Conservation (phyloP, 2,329 filamentous ascomycete species). For the Penicillium sp. region DNA sequence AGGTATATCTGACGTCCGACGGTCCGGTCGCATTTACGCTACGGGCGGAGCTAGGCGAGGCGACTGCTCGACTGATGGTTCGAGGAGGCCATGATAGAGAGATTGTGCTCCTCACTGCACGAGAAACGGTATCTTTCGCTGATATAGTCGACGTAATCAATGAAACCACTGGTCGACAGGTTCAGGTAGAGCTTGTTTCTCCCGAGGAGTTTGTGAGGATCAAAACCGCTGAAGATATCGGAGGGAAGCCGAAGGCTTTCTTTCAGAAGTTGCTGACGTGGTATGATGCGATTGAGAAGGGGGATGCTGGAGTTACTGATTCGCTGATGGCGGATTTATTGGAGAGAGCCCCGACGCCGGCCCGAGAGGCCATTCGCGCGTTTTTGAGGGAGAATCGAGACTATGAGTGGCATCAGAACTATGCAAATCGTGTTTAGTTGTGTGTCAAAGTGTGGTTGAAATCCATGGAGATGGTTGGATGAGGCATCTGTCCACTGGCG, state of each 20-base stretch:
- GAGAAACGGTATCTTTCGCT: slow-evolving; percentile 33
- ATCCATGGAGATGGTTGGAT: neutral
- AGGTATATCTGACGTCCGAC: slow-evolving; percentile 38
- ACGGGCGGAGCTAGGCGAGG: slow-evolving; percentile 57
- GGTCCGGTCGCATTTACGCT: slow-evolving; percentile 53
- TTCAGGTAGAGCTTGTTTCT: slow-evolving; percentile 35
- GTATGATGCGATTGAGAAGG: slow-evolving; percentile 46
- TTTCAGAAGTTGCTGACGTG: slow-evolving; percentile 45
- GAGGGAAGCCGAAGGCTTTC: slow-evolving; percentile 40
- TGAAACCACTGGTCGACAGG: slow-evolving; percentile 32
- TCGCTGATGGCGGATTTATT: slow-evolving; percentile 46
- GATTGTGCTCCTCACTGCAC: slow-evolving; percentile 41
- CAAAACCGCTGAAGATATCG: slow-evolving; percentile 32
- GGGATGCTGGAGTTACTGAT: slow-evolving; percentile 46
- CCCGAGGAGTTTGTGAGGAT: slow-evolving; percentile 36
- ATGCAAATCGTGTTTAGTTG: slow-evolving; percentile 25
- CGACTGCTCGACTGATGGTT: slow-evolving; percentile 52
- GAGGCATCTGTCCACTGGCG: neutral
- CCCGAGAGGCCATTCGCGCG: slow-evolving; percentile 36
- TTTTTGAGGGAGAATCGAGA: slow-evolving; percentile 32
- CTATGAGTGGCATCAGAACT: slow-evolving; percentile 50
- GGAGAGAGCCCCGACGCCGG: slow-evolving; percentile 44
- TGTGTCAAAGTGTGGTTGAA: neutral
- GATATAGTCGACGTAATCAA: slow-evolving; percentile 43
- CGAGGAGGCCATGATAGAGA: slow-evolving; percentile 37